Evolutionary conservation across 495 filamentous ascomycete genomes (phyloP), one percentile per base, ranked within the genome.

Genomic region (Penicillium turbatum): DNA sequence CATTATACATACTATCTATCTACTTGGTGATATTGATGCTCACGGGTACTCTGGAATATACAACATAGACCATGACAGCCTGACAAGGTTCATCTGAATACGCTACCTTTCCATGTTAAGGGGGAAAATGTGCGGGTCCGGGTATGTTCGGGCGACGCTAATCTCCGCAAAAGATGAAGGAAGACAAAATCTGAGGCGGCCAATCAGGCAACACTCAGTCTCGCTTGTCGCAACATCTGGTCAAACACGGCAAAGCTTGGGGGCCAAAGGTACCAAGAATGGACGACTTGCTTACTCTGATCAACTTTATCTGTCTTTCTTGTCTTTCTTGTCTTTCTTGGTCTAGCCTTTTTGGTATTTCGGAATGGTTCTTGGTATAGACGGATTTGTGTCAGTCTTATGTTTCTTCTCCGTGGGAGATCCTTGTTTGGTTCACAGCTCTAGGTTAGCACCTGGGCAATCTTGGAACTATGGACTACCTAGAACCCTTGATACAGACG

Each of bases 171-270:
- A 49, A 35, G 49, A 30, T 29, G 40, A 42, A 53, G 43, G 29
- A 46, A 46, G 27, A 46, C 30, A 31, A 34, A 30, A 46, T 35
- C 17, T 0, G n/a, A 29, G 9, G 3, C 3, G 9, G 29, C 49
- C 49, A 51, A 51, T 51, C 49, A 51, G n/a, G 17, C 17, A 12
- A 1, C 34, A 24, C 32, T 35, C 16, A 48, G 51, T 37, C 21
- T 63, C 54, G 59, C 49, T 56, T 55, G 60, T 63, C 63, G 63
- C 60, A 17, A 63, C 60, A 65, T 65, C 24, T 27, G 43, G 39
- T 56, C 60, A 32, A 38, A 58, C 54, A n/a, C 16, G 48, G 62
- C 21, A 42, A 58, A 63, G 50, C 6, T 54, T 58, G 55, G 55
- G 55, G 56, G 56, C 52, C 52, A 51, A 51, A 29, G 42, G 49